Evolutionary conservation across 2,329 filamentous ascomycete genomes (phyloP), one percentile per base, ranked within the genome.

Genomic region (Xylariaceae sp.): DNA sequence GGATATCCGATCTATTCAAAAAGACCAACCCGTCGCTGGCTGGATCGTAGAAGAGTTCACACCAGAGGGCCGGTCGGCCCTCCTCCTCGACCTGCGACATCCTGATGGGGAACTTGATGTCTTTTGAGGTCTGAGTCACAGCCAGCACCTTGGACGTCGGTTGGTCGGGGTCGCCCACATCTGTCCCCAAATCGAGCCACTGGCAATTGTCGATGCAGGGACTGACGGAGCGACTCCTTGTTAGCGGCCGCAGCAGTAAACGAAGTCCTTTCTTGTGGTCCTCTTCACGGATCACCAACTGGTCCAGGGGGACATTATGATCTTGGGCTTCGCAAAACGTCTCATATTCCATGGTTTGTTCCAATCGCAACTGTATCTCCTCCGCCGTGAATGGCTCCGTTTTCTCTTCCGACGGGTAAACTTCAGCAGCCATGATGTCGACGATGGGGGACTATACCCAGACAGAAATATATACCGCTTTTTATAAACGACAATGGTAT

Each of bases 31-130:
- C 79, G 68, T 85, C 82, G 71, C 82, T 83, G 62, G 77, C 74
- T 13, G 82, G 82, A 69, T 85, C 80, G 64, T 84, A 85, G 66
- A 84, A 85, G 42, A 85, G 73, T 69, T 84, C 81, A 69, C 81
- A 84, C 80, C 80, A 83, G n/a, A 85, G 66, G 3, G 79, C 76
- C 13, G 80, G 80, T 13, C 78, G 73, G 6, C 74, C 73, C 50
- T 76, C 75, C 49, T 72, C 72, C 59, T 78, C 75, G 47, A 74
- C 71, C 54, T 72, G 74, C 58, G 82, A 82, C 58, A 85, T 82
- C 53, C 78, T 75, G 61, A 85, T 80, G 45, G 80, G 80, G 67
- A 84, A 84, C 62, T 83, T 84, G 75, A 84, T 83, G 70, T 85
- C 82, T 67, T 78, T 78, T 62, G 78, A 76, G 4, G 82, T 85